Percentiles rank a stretch among this genome's conserved stretches.
Conservation (phyloP, 768 basidiomycete genomes). For the Pilatotrama ljubarskyi region DNA sequence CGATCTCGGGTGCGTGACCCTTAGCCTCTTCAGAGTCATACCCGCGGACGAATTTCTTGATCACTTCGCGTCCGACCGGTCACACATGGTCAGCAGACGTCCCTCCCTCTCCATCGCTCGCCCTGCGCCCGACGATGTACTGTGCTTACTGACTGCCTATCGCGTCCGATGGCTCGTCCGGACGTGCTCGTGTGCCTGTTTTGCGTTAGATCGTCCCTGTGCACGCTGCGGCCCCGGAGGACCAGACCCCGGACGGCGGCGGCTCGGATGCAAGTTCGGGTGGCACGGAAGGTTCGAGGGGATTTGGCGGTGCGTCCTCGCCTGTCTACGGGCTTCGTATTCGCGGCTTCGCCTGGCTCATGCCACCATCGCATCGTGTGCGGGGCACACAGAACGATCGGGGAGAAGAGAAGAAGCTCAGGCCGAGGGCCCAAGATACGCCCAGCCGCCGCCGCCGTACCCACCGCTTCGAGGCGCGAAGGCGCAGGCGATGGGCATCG, state of each 20-base stretch:
- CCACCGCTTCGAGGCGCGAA: slow-evolving; percentile 46
- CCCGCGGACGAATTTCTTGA: slow-evolving; percentile 51
- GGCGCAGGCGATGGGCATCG: slow-evolving; percentile 40
- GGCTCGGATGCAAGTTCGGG: not conserved
- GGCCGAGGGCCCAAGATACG: slow-evolving; percentile 32
- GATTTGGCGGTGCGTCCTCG: not conserved
- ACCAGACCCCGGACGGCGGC: not conserved
- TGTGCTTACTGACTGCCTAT: slow-evolving; percentile 11
- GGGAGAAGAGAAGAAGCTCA: not conserved
- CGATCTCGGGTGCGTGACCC: slow-evolving; percentile 1
- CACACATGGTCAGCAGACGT: slow-evolving; percentile 62
- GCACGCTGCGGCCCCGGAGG: not conserved
- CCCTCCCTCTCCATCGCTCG: slow-evolving; percentile 7
- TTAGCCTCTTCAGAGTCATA: slow-evolving; percentile 63
- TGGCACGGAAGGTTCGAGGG: not conserved
- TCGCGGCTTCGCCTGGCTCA: not conserved
- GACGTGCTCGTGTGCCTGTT: slow-evolving; percentile 3
- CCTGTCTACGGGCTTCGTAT: not conserved
- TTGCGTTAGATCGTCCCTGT: slow-evolving; percentile 10
- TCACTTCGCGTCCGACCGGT: slow-evolving; percentile 72
- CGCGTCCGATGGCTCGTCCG: not conserved
- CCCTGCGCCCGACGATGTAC: not conserved
- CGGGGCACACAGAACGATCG: not conserved
- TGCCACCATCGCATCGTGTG: not conserved
- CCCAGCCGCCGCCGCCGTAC: slow-evolving; percentile 50